phyloP scores from a whole-genome alignment of 2,329 filamentous ascomycete genomes.

The Botrytis fragariae region DNA sequence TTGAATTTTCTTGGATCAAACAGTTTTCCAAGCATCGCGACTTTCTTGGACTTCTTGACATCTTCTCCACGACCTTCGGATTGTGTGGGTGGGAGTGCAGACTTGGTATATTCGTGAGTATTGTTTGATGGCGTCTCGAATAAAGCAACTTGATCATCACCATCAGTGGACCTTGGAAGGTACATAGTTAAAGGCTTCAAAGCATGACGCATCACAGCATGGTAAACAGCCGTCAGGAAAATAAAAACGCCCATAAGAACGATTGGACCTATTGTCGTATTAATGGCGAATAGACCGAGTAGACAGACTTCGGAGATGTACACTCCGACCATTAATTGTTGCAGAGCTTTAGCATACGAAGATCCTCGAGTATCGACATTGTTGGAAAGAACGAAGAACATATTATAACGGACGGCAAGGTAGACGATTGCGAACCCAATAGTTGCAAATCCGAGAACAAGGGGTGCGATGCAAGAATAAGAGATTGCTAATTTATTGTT shows the following conservation, averaged over 20 bases:
- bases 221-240: conserved; percentile 71
- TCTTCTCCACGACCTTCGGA: conserved; percentile 25
- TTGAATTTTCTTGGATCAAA: conserved; percentile 73
- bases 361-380: conserved; percentile 82
- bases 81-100: conserved; percentile 34
- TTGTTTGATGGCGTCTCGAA: conserved; percentile 27
- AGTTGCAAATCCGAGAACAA: conserved; percentile 79
- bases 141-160: conserved; percentile 47
- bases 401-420: conserved; percentile 82
- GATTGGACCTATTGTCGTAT: conserved; percentile 64
- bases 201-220: conserved; percentile 67
- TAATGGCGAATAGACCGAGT: conserved; percentile 78
- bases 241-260: conserved; percentile 74
- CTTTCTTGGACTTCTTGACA: conserved; percentile 42
- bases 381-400: conserved; percentile 80
- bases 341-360: conserved; percentile 78
- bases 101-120: conserved; percentile 25
- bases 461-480: conserved; percentile 81
- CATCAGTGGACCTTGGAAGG: conserved; percentile 66
- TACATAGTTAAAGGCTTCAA: conserved; percentile 72
- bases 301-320: conserved; percentile 82
- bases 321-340: conserved; percentile 79
- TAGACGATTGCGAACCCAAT: conserved; percentile 78
- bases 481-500: conserved; percentile 59
- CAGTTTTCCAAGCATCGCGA: conserved; percentile 59